These are phyloP conservation scores for Lachnellula subtilissima DNA, from an alignment of 2,329 filamentous ascomycete species.

Conservation along the genomic window DNA sequence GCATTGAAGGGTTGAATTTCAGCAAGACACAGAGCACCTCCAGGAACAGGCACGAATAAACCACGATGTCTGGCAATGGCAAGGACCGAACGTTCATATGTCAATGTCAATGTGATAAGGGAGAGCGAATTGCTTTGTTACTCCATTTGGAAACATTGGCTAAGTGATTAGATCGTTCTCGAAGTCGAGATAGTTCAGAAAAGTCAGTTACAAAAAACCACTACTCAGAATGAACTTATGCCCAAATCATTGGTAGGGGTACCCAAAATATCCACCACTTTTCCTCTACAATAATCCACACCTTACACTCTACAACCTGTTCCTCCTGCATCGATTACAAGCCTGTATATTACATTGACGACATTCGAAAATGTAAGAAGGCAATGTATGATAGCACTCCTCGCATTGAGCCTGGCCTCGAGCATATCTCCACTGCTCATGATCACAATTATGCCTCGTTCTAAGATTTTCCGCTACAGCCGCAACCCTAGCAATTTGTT, in stretches of 20 bases:
- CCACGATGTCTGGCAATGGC: background rate
- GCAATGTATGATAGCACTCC: slow-evolving; percentile 39
- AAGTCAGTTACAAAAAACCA: background rate
- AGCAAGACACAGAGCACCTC: background rate
- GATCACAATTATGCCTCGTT: slow-evolving; percentile 38
- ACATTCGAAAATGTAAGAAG: slow-evolving; percentile 44
- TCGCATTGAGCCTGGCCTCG: slow-evolving; percentile 38
- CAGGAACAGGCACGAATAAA: background rate
- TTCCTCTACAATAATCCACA: no score
- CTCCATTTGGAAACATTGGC: no score
- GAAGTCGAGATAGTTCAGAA: background rate
- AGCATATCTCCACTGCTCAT: slow-evolving; percentile 34
- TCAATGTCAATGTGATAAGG: no score
- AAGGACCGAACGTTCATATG: no score
- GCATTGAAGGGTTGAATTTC: background rate
- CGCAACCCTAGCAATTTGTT: slow-evolving; percentile 16
- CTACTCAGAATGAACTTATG: no score
- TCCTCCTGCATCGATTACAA: slow-evolving; percentile 43
- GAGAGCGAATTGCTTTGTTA: no score
- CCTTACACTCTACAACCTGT: slow-evolving; percentile 35
- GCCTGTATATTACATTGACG: slow-evolving; percentile 39
- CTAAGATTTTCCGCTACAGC: slow-evolving; percentile 25
- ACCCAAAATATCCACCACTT: no score
- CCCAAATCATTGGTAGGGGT: no score
- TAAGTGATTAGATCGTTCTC: background rate